Conservation (phyloP, 2,329 filamentous ascomycete genomes). For the Xylogone sp. region DNA sequence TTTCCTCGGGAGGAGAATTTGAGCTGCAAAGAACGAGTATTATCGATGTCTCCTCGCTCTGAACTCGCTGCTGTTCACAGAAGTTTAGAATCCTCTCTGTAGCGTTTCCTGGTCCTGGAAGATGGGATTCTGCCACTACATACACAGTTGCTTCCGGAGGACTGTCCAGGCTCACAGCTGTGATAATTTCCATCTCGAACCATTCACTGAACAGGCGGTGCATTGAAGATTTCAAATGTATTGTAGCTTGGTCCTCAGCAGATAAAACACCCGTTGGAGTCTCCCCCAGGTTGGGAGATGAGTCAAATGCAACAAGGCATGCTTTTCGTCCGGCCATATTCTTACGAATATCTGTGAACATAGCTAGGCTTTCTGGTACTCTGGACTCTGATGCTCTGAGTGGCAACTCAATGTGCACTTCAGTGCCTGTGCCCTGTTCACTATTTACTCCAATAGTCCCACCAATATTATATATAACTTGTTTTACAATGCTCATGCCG, state of each 20-base stretch:
- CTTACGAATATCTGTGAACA: conserved; percentile 14
- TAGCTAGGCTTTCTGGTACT: conserved; percentile 8
- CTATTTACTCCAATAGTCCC: conserved; percentile 56
- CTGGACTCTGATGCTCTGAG: conserved; percentile 9
- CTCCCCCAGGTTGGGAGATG: conserved; percentile 25
- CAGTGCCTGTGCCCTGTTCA: conserved; percentile 50
- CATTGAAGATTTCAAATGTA: conserved; percentile 20
- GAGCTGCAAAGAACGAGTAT: neutral
- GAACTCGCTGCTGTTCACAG: neutral
- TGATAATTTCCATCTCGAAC: conserved; percentile 20
- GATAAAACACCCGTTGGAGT: conserved; percentile 25
- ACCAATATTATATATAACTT: conserved; percentile 55
- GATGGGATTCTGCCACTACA: neutral
- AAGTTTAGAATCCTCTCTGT: neutral
- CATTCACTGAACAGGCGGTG: conserved; percentile 16
- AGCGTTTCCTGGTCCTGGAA: neutral
- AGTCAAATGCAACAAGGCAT: conserved; percentile 21
- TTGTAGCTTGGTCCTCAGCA: conserved; percentile 19
- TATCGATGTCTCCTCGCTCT: neutral
- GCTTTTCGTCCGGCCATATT: conserved; percentile 15
- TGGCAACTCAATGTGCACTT: conserved; percentile 32
- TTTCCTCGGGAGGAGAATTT: neutral
- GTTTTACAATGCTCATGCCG: conserved; percentile 59
- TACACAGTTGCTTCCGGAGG: neutral
- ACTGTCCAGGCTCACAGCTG: neutral